Conservation (phyloP, 2,329 filamentous ascomycete species). For the Sphaerulina vaccinii region DNA sequence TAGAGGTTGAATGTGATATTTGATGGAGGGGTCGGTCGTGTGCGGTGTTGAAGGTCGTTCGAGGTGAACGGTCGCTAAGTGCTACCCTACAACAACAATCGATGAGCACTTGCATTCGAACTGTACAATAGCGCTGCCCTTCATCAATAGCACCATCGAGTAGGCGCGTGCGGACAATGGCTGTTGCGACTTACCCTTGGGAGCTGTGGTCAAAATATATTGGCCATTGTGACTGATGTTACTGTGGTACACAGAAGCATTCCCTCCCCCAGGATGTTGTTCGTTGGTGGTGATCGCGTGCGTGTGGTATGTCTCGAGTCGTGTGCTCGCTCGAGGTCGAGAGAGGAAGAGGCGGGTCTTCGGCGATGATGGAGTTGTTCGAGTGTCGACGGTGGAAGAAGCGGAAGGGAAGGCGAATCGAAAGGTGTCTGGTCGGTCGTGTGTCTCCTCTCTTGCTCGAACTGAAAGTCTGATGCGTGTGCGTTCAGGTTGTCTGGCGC, state of each 20-base stretch:
- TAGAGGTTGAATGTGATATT: background rate
- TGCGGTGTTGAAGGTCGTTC: background rate
- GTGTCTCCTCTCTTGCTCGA: background rate
- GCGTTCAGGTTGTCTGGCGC: conserved; percentile 4
- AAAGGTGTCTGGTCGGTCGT: background rate
- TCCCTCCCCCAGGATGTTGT: background rate
- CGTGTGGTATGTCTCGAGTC: background rate
- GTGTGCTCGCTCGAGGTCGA: background rate
- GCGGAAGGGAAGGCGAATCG: background rate
- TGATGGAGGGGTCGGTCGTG: background rate
- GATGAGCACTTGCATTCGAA: background rate
- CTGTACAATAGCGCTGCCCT: too few species aligned
- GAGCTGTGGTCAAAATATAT: conserved; percentile 19
- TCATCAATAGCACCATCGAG: background rate
- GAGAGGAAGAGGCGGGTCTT: too few species aligned
- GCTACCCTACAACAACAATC: background rate
- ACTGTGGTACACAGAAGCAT: conserved; percentile 21
- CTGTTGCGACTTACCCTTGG: conserved; percentile 6
- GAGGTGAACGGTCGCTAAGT: conserved; percentile 3
- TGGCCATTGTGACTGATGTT: conserved; percentile 20
- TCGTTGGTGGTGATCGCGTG: background rate
- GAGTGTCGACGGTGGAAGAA: background rate
- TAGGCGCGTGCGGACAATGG: conserved; percentile 1
- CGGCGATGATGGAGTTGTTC: background rate
- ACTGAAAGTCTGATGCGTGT: conserved; percentile 7